Evolutionary conservation across 1,139 yeast genomes (phyloP).

Genomic region (Trichomonascaceae sp.): DNA sequence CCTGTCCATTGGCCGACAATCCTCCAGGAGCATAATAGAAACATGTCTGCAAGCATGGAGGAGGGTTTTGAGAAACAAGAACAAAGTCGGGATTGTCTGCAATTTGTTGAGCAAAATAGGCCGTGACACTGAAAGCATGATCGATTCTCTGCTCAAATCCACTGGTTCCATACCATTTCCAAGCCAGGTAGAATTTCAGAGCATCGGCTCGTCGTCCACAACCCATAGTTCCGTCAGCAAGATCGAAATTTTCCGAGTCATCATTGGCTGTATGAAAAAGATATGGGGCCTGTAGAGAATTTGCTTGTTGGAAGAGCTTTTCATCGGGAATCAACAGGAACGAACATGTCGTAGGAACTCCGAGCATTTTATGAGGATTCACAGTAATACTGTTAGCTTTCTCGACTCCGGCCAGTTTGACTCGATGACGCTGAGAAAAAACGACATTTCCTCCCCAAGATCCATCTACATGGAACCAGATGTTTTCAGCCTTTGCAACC

Average conservation of each 20-base stretch:
- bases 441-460: slow-evolving; percentile 89
- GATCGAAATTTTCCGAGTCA: slow-evolving; percentile 57
- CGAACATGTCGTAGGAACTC: slow-evolving; percentile 86
- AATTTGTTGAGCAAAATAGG: slow-evolving; percentile 50
- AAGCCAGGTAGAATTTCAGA: slow-evolving; percentile 67
- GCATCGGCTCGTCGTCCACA: slow-evolving; percentile 87
- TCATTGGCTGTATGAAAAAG: slow-evolving; percentile 57
- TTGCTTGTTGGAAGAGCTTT: slow-evolving; percentile 58
- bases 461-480: slow-evolving; percentile 85
- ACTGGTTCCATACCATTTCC: slow-evolving; percentile 69
- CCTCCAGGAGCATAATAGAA: slow-evolving; percentile 58
- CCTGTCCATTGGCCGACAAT: slow-evolving; percentile 28
- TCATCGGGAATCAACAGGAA: slow-evolving; percentile 70
- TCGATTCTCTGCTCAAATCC: slow-evolving; percentile 54
- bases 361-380: slow-evolving; percentile 85
- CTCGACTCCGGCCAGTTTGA: slow-evolving; percentile 53
- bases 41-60: slow-evolving; percentile 81
- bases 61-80: slow-evolving; percentile 50
- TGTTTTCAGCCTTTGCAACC: slow-evolving; percentile 47
- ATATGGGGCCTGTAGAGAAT: slow-evolving; percentile 75
- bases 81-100: slow-evolving; percentile 38
- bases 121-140: slow-evolving; percentile 63
- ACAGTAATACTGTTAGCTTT: slow-evolving; percentile 74
- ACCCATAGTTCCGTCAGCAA: slow-evolving; percentile 91
- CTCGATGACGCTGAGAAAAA: slow-evolving; percentile 48